These are phyloP conservation scores for Salvia splendens DNA, from an alignment of 257 asterid genomes.

Conservation along the genomic window DNA sequence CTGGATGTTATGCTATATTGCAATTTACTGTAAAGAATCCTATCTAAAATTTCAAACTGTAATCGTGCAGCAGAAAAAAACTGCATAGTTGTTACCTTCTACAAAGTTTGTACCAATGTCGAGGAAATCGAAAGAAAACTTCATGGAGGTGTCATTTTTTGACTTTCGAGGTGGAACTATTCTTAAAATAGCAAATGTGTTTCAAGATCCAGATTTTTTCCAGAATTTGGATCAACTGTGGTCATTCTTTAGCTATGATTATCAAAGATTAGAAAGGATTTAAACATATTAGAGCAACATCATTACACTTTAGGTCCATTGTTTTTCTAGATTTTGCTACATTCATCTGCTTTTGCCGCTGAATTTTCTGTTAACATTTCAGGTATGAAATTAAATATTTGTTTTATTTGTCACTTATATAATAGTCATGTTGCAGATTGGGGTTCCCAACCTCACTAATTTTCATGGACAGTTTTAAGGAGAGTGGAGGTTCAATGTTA, in stretches of 20 bases:
- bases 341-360: background rate
- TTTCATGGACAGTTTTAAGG: constrained; percentile 59
- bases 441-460: constrained; percentile 75
- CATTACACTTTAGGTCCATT: background rate
- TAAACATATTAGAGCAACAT: no score
- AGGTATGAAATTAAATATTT: constrained; percentile 16
- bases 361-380: constrained; percentile 11
- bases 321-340: background rate
- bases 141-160: no score
- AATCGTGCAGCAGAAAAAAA: background rate
- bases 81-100: background rate
- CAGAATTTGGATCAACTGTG: no score
- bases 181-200: no score
- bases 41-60: background rate
- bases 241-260: no score
- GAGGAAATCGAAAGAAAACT: no score
- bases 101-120: no score
- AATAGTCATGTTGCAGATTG: constrained; percentile 52
- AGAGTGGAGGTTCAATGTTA: constrained; percentile 55
- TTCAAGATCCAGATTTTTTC: no score
- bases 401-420: constrained; percentile 22
- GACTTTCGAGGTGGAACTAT: no score
- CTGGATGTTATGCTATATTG: background rate
- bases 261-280: no score
- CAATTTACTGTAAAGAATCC: background rate